phyloP scores from a whole-genome alignment of 192 early-diverging fungal species.

The Martensiomyces pterosporus region DNA sequence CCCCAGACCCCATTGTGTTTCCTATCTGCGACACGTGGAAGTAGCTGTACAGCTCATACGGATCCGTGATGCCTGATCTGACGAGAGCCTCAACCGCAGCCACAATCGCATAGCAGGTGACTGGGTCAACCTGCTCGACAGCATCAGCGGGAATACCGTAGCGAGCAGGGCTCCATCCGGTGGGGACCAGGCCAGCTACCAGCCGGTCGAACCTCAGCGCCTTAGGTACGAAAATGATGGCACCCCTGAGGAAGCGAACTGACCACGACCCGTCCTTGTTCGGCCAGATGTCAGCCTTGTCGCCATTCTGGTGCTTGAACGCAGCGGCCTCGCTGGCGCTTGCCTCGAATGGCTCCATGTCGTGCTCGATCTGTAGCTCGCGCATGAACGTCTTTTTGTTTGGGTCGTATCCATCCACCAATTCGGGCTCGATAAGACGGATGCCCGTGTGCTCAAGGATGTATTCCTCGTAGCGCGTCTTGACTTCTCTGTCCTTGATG shows the following conservation, averaged over 20 bases:
- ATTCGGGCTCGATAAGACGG: conserved; percentile 79
- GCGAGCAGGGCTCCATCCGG: conserved; percentile 81
- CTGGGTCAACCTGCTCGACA: conserved; percentile 77
- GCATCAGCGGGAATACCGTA: conserved; percentile 88
- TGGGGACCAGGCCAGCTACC: conserved; percentile 86
- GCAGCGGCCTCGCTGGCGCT: conserved; percentile 81
- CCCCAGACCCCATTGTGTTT: conserved; percentile 80
- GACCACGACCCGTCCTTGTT: conserved; percentile 54
- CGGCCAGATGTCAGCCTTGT: conserved; percentile 55
- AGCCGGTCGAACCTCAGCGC: conserved; percentile 76
- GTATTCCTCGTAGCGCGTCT: conserved; percentile 81
- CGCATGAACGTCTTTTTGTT: conserved; percentile 77
- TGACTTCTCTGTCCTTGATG: conserved; percentile 77
- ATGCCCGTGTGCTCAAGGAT: conserved; percentile 85
- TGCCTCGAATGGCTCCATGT: conserved; percentile 75
- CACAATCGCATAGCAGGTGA: conserved; percentile 77
- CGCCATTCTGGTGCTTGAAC: conserved; percentile 77
- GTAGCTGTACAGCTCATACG: conserved; percentile 91
- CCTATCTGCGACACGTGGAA: conserved; percentile 88
- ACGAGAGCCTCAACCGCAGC: conserved; percentile 83
- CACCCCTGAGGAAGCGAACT: conserved; percentile 75
- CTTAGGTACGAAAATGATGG: conserved; percentile 79
- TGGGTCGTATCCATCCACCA: conserved; percentile 79
- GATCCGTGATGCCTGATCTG: conserved; percentile 82
- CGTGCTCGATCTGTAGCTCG: conserved; percentile 76